Percentiles rank a stretch among this genome's conserved stretches.
Evolutionary conservation across 768 basidiomycete genomes (phyloP).

Genomic region (Mycena vitilis): DNA sequence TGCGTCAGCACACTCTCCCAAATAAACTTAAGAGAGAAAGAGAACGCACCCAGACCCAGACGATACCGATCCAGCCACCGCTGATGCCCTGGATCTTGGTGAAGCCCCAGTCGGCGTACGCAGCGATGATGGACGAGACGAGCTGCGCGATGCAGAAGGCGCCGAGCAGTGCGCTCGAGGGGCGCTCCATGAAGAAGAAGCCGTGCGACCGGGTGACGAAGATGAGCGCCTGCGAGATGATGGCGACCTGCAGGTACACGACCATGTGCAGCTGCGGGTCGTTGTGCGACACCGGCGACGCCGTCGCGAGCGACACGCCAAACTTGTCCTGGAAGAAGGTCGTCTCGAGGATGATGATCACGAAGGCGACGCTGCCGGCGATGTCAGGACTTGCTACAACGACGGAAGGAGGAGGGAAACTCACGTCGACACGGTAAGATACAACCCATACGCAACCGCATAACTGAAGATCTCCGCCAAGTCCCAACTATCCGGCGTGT

Average conservation of each 20-base stretch:
- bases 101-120: conserved; percentile 95
- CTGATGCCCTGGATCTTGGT: conserved; percentile 83
- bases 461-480: conserved; percentile 95
- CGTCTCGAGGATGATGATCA: conserved; percentile 87
- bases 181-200: conserved; percentile 98
- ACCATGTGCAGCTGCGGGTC: conserved; percentile 88
- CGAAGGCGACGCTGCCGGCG: conserved; percentile 71
- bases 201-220: conserved; percentile 95
- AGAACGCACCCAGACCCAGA: conserved; percentile 91
- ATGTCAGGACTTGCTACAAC: neutral
- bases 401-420: conserved; percentile 45
- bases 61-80: conserved; percentile 96
- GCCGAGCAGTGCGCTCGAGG: conserved; percentile 86
- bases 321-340: conserved; percentile 92
- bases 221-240: conserved; percentile 98
- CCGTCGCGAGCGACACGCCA: conserved; percentile 69
- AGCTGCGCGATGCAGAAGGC: conserved; percentile 97
- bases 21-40: conserved; percentile 2
- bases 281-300: conserved; percentile 59
- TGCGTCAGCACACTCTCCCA: conserved; percentile 27
- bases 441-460: conserved; percentile 95
- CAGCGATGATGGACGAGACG: conserved; percentile 95
- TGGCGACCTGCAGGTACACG: conserved; percentile 96
- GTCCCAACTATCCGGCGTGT: conserved; percentile 96
- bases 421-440: conserved; percentile 92